Percentiles rank a stretch among this genome's conserved stretches.
Conservation (phyloP, 345 rosid genomes). For the Luvunga scandens region DNA sequence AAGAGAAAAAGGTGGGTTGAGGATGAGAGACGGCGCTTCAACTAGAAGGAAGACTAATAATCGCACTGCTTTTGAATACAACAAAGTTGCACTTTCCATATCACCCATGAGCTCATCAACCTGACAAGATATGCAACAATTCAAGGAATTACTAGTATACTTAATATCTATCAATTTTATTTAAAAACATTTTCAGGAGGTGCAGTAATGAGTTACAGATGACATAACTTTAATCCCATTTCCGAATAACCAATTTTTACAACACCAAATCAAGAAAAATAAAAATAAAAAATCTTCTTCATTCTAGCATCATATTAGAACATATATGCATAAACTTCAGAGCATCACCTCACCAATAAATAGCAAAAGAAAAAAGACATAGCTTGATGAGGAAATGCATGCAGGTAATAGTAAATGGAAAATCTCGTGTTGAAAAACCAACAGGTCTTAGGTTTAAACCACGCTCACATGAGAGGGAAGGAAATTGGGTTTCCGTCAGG, state of each 20-base stretch:
- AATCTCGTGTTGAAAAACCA: no score
- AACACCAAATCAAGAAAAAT: background rate
- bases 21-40: slow-evolving; percentile 85
- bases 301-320: background rate
- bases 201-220: background rate
- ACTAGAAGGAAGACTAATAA: slow-evolving; percentile 75
- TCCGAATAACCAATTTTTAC: background rate
- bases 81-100: slow-evolving; percentile 53
- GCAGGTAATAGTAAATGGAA: background rate
- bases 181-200: background rate
- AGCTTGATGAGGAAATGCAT: background rate
- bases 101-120: slow-evolving; percentile 75
- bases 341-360: background rate
- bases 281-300: background rate
- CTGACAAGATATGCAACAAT: slow-evolving; percentile 34
- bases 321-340: background rate
- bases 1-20: slow-evolving; percentile 87
- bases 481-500: no score
- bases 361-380: background rate
- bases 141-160: background rate
- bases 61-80: slow-evolving; percentile 69
- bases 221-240: background rate
- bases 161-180: background rate
- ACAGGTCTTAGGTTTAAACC: no score
- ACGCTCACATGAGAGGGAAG: no score